These are phyloP conservation scores for Omphalotus olearius DNA, from an alignment of 1,284 basidiomycete genomes.

Conservation along the genomic window DNA sequence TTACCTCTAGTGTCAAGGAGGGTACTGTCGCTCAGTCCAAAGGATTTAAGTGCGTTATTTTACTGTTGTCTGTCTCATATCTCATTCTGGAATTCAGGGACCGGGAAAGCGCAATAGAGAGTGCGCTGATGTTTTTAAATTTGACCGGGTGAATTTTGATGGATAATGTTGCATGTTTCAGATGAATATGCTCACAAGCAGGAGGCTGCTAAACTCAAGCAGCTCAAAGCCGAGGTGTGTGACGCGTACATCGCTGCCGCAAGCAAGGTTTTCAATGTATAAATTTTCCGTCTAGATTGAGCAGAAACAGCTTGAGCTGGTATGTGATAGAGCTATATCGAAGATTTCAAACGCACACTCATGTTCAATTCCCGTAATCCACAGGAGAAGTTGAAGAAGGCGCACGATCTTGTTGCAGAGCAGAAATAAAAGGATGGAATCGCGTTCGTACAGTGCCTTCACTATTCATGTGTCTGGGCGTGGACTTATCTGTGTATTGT, in stretches of 20 bases:
- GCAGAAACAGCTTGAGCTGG: slow-evolving; percentile 54
- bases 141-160: neutral
- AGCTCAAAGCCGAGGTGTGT: slow-evolving; percentile 53
- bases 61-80: slow-evolving; percentile 15
- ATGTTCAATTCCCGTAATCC: neutral
- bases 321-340: slow-evolving; percentile 22
- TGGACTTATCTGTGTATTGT: no score
- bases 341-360: neutral
- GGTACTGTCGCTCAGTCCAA: slow-evolving; percentile 55
- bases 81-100: slow-evolving; percentile 39
- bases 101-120: slow-evolving; percentile 73
- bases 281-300: slow-evolving; percentile 41
- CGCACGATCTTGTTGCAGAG: slow-evolving; percentile 1
- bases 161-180: slow-evolving; percentile 22
- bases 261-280: neutral
- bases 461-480: no score
- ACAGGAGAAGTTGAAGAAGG: slow-evolving; percentile 10
- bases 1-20: slow-evolving; percentile 37
- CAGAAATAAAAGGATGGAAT: slow-evolving; percentile 1
- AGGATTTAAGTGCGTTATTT: slow-evolving; percentile 44
- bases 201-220: slow-evolving; percentile 51
- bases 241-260: no score
- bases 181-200: slow-evolving; percentile 58
- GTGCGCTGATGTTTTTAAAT: slow-evolving; percentile 27
- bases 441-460: neutral